phyloP scores from a whole-genome alignment of 169 alveolate species.

The Blepharisma undulans region DNA sequence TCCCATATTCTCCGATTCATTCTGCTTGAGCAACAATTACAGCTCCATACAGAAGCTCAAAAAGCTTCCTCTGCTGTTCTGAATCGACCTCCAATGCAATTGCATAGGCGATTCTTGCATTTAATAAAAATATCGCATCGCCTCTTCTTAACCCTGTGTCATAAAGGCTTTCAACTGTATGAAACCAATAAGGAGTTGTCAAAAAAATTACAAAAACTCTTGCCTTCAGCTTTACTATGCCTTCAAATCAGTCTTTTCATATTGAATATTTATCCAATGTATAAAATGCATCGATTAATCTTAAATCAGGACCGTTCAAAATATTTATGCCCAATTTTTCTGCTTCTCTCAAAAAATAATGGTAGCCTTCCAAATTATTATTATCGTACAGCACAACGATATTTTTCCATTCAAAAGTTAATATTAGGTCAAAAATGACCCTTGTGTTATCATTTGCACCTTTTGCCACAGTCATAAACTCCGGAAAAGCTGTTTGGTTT shows the following conservation, averaged over 20 bases:
- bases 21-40: neutral
- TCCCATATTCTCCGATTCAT: neutral
- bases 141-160: constrained; percentile 15
- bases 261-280: neutral
- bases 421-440: no score
- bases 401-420: no score
- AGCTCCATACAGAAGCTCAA: neutral
- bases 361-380: neutral
- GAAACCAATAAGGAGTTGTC: neutral
- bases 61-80: neutral
- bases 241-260: neutral
- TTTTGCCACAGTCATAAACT: neutral
- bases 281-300: neutral
- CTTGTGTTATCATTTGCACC: no score
- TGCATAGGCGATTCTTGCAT: neutral
- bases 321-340: neutral
- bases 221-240: neutral
- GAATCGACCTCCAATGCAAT: no score
- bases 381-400: neutral
- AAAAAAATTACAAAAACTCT: neutral
- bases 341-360: neutral
- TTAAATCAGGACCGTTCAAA: neutral
- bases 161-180: neutral
- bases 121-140: neutral
- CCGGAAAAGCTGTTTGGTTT: neutral